phyloP scores from a whole-genome alignment of 495 filamentous ascomycete genomes.

The Tuber brumale region DNA sequence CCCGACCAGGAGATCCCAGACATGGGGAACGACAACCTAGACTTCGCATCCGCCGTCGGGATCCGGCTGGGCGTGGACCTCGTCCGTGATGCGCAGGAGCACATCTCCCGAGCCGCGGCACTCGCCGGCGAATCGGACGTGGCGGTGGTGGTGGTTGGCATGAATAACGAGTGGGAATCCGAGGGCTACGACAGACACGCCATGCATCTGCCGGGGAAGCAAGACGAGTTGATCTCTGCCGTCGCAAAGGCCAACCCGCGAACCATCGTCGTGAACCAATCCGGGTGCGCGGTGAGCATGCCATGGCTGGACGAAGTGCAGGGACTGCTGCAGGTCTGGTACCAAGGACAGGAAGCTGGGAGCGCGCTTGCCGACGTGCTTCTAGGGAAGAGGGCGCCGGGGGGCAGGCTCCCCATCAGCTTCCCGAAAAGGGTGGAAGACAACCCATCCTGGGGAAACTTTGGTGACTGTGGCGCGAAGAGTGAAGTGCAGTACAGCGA shows the following conservation, averaged over 20 bases:
- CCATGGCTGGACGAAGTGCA: slow-evolving; percentile 64
- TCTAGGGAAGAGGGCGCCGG: slow-evolving; percentile 51
- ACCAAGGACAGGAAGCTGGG: slow-evolving; percentile 58
- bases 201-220: slow-evolving; percentile 71
- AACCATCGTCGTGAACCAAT: slow-evolving; percentile 72
- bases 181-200: slow-evolving; percentile 72
- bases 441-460: slow-evolving; percentile 58
- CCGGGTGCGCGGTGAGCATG: slow-evolving; percentile 75
- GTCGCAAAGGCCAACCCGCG: slow-evolving; percentile 63
- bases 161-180: slow-evolving; percentile 82
- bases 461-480: slow-evolving; percentile 51
- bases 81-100: neutral
- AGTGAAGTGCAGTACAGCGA: slow-evolving; percentile 55
- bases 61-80: slow-evolving; percentile 15
- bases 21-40: slow-evolving; percentile 45
- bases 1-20: slow-evolving; percentile 48
- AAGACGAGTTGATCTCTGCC: slow-evolving; percentile 63
- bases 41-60: slow-evolving; percentile 16
- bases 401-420: slow-evolving; percentile 49
- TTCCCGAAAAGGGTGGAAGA: slow-evolving; percentile 55
- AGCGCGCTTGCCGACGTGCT: slow-evolving; percentile 56
- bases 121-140: slow-evolving; percentile 50
- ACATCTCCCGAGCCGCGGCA: slow-evolving; percentile 14
- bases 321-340: slow-evolving; percentile 66
- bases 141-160: slow-evolving; percentile 68